Evolutionary conservation across 805 yeast species (phyloP).

Genomic region (Suhomyces canberraensis): DNA sequence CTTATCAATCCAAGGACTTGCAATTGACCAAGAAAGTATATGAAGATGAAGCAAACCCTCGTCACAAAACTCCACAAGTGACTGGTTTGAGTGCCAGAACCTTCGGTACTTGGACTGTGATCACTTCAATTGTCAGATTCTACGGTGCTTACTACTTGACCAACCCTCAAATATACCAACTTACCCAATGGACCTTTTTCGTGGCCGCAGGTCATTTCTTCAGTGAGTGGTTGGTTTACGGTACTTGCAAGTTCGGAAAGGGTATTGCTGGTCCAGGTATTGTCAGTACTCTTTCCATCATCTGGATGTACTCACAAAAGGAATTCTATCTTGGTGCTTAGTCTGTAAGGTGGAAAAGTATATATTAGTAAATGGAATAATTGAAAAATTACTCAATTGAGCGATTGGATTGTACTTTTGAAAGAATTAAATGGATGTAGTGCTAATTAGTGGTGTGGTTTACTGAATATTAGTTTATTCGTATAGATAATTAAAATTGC

Average conservation of each 20-base stretch:
- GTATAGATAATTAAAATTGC: background rate
- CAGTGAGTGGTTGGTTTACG: constrained; percentile 75
- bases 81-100: constrained; percentile 82
- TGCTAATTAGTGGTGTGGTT: too few species aligned
- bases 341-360: too few species aligned
- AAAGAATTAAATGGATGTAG: too few species aligned
- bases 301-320: constrained; percentile 78
- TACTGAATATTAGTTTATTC: too few species aligned
- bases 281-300: constrained; percentile 63
- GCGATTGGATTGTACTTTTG: too few species aligned
- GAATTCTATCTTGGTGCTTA: constrained; percentile 48
- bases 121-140: constrained; percentile 78
- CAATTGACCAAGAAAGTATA: constrained; percentile 79
- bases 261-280: constrained; percentile 88
- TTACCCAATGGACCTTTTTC: constrained; percentile 74
- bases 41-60: constrained; percentile 29
- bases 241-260: constrained; percentile 78
- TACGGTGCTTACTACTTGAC: constrained; percentile 76
- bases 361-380: too few species aligned
- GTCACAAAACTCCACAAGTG: constrained; percentile 30
- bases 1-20: constrained; percentile 67
- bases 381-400: too few species aligned
- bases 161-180: constrained; percentile 68
- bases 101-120: constrained; percentile 96
- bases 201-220: constrained; percentile 85